These are phyloP conservation scores for Fragaria ananassa DNA, from an alignment of 306 rosid species.

Conservation along the genomic window DNA sequence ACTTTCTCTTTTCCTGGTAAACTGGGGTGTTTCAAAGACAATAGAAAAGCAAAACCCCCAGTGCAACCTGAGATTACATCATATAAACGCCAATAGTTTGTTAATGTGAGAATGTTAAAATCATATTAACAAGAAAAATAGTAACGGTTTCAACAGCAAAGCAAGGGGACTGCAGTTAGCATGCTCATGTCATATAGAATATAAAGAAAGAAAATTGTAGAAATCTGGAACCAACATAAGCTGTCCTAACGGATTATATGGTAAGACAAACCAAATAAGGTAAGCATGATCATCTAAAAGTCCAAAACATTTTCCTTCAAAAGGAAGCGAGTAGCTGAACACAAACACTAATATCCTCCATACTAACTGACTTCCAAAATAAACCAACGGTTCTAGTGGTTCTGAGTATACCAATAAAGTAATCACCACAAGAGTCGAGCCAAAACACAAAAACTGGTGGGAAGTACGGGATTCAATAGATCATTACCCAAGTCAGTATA, in stretches of 20 bases:
- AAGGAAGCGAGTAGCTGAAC: neutral
- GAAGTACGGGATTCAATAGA: neutral
- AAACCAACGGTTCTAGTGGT: neutral
- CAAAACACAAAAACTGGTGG: neutral
- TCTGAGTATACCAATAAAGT: neutral
- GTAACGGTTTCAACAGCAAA: neutral
- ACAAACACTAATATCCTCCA: neutral
- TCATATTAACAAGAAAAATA: neutral
- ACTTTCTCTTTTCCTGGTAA: neutral
- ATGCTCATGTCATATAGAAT: neutral
- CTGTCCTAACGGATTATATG: neutral
- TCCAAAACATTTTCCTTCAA: neutral
- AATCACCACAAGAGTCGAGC: neutral
- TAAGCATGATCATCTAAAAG: neutral
- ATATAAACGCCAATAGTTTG: neutral
- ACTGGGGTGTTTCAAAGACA: neutral
- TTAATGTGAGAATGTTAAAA: neutral
- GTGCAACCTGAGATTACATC: neutral
- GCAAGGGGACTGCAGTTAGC: neutral
- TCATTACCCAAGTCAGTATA: conserved; percentile 67
- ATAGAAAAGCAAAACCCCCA: conserved; percentile 3
- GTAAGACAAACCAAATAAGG: neutral
- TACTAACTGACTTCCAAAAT: neutral
- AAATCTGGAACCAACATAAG: neutral
- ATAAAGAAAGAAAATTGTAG: neutral